These are phyloP conservation scores for Arthrobotrys iridis DNA, from an alignment of 2,329 filamentous ascomycete species.

Conservation along the genomic window DNA sequence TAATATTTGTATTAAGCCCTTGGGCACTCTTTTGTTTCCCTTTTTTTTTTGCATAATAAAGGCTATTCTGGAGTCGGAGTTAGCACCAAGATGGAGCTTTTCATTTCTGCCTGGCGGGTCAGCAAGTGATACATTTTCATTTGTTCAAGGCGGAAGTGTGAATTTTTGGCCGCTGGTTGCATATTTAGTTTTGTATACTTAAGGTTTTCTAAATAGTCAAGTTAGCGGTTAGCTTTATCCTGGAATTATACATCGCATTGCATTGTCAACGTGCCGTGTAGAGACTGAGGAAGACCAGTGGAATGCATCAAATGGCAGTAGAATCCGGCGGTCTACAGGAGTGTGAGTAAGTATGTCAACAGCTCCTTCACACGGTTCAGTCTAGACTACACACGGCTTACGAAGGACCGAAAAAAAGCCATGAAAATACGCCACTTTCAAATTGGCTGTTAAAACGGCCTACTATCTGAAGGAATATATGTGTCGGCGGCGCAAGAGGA, in stretches of 20 bases:
- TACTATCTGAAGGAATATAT: neutral
- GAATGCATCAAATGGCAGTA: too few species aligned
- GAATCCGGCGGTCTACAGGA: too few species aligned
- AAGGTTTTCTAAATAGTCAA: neutral
- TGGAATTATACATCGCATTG: too few species aligned
- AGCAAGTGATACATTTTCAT: neutral
- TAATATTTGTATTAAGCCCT: neutral
- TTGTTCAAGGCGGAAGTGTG: neutral
- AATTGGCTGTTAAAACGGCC: neutral
- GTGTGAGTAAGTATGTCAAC: neutral
- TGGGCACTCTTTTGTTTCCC: neutral
- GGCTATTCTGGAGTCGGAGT: neutral
- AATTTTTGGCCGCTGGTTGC: neutral
- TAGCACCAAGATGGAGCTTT: neutral
- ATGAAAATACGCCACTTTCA: slow-evolving; percentile 14
- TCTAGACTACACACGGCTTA: too few species aligned
- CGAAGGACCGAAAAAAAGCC: neutral
- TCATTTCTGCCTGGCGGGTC: neutral
- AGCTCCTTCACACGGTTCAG: neutral
- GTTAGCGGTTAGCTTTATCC: too few species aligned
- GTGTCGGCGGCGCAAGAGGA: neutral
- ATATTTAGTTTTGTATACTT: neutral
- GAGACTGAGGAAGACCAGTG: too few species aligned
- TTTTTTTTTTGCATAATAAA: neutral
- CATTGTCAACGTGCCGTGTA: too few species aligned